Evolutionary conservation across 75 land plant species (phyloP).

Genomic region (Adiantum capillusveneris): DNA sequence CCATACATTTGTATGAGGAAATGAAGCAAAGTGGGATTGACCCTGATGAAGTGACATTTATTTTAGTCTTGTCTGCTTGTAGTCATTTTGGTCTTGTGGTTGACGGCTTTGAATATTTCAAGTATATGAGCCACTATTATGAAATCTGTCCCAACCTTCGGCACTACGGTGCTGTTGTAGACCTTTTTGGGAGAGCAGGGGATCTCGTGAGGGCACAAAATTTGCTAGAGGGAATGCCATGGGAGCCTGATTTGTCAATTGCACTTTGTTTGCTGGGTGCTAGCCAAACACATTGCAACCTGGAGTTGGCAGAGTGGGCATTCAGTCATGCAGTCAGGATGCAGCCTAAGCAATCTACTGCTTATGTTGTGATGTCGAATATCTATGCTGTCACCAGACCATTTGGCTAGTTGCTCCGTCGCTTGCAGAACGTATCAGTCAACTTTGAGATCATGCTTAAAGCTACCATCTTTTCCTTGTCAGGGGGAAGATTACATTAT

Average conservation of each 20-base stretch:
- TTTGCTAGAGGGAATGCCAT: slow-evolving; percentile 31
- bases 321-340: slow-evolving; percentile 22
- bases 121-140: background rate
- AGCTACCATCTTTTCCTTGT: too few species aligned
- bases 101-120: slow-evolving; percentile 5
- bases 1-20: slow-evolving; percentile 8
- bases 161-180: slow-evolving; percentile 46
- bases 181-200: slow-evolving; percentile 44
- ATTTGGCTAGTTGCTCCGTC: too few species aligned
- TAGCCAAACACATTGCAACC: slow-evolving; percentile 33
- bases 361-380: slow-evolving; percentile 29
- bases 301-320: slow-evolving; percentile 29
- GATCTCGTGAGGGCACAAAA: slow-evolving; percentile 26
- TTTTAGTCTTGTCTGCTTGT: slow-evolving; percentile 7
- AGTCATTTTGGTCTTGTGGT: slow-evolving; percentile 9
- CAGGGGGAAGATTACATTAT: too few species aligned
- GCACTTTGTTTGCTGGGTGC: slow-evolving; percentile 40
- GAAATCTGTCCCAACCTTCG: slow-evolving; percentile 19
- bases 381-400: slow-evolving; percentile 28
- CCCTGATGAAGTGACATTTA: slow-evolving; percentile 15
- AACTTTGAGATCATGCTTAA: too few species aligned
- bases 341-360: slow-evolving; percentile 20
- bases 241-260: slow-evolving; percentile 27
- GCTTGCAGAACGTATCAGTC: too few species aligned
- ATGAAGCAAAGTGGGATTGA: slow-evolving; percentile 4